phyloP scores from a whole-genome alignment of 148 eudicot species.

The Salicornia ramosissima region DNA sequence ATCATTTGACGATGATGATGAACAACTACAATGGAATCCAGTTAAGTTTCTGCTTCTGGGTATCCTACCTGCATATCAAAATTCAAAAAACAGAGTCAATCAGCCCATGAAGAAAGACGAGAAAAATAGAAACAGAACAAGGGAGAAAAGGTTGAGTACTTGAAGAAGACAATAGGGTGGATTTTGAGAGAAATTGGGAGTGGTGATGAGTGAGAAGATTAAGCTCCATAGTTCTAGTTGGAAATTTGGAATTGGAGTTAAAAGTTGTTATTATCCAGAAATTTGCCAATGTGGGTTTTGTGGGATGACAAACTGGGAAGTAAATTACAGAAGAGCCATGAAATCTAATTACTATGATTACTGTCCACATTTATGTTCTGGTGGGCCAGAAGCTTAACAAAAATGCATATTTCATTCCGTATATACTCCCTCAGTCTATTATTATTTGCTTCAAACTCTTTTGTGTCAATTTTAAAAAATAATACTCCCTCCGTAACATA shows the following conservation, averaged over 20 bases:
- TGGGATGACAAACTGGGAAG: too few species aligned
- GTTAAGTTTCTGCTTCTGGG: slow-evolving; percentile 19
- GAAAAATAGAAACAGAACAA: background rate
- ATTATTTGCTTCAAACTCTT: too few species aligned
- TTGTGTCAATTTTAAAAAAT: too few species aligned
- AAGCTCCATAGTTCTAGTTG: slow-evolving; percentile 24
- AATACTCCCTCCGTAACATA: too few species aligned
- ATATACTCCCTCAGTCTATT: too few species aligned
- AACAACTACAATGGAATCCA: slow-evolving; percentile 21
- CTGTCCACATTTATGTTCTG: too few species aligned
- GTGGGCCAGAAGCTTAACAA: too few species aligned
- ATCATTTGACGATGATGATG: slow-evolving; percentile 19
- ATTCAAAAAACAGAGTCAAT: background rate
- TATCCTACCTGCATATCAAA: slow-evolving; percentile 17
- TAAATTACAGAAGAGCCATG: too few species aligned
- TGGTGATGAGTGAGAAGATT: slow-evolving; percentile 20
- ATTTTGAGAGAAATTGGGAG: slow-evolving; percentile 9
- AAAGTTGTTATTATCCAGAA: background rate
- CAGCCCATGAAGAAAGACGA: too few species aligned
- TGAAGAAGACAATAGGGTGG: background rate
- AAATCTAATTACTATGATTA: too few species aligned
- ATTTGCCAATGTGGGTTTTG: too few species aligned
- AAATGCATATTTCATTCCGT: too few species aligned
- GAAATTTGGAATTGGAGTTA: background rate
- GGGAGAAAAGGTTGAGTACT: slow-evolving; percentile 1